Evolutionary conservation across 2,329 filamentous ascomycete species (phyloP), one percentile per base, ranked within the genome.

Genomic region (Claviceps citrina): DNA sequence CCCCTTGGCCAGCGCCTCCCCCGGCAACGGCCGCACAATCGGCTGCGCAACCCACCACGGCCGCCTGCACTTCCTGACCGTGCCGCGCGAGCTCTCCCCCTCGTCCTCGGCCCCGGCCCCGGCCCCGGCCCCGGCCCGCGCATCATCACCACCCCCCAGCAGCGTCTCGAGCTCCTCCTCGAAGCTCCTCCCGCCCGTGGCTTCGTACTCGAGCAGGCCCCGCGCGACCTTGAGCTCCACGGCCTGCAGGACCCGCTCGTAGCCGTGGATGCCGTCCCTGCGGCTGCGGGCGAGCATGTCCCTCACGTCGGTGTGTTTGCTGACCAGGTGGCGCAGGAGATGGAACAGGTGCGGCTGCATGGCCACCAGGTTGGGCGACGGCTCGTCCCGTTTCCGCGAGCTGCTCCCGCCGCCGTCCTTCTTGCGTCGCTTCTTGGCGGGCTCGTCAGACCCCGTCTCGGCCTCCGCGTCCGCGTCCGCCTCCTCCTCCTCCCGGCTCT

Each of bases 261-360:
- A 87, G 0, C 73, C 76, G 1, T 70, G 65, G 40, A 96, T 75
- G 49, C 93, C 81, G 27, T 82, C 81, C 10, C 74, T 67, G 16
- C 71, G 64, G 13, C 70, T 73, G 44, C 68, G 68, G 0, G 84
- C 87, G 2, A 98, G 70, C n/a, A 79, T 74, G 55, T 96, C 85
- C 25, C 91, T 76, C 25, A 96, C 77, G 48, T 91, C 72, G 19
- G 84, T 87, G 59, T 95, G 83, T 45, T 70, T 72, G 2, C 78
- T 68, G 26, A 98, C 78, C 19, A 96, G 72, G 25, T 89, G 78
- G 13, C 89, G 75, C 18, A 96, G 71, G 20, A 98, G 72, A 57
- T 93, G 83, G 67, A 98, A 98, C 32, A 95, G 73, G 59, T 98
- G 91, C 1, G 85, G 77, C 59, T 96, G 87, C 70, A 95, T 84